A percentile compares a stretch with the other conserved stretches of the same genome.
Conservation (phyloP, 768 basidiomycete species). For the Boletus vinaceobasis region DNA sequence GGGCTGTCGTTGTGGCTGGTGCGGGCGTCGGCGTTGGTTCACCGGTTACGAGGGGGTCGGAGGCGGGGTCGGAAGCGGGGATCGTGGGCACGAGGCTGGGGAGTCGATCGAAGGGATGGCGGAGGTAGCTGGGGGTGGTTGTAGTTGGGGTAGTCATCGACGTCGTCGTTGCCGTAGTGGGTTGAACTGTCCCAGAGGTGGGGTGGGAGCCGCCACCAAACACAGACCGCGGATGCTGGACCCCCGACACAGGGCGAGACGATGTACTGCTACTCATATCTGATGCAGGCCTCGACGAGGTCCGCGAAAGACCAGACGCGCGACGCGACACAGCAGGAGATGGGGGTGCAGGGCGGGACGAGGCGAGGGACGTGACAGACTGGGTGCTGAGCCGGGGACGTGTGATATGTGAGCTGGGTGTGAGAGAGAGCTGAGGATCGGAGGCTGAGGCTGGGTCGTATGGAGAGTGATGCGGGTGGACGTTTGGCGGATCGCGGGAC, state of each 20-base stretch:
- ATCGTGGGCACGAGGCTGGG: neutral
- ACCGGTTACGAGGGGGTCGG: neutral
- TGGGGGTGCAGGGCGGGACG: conserved; percentile 58
- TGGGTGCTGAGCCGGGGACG: conserved; percentile 22
- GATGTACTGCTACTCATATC: conserved; percentile 11
- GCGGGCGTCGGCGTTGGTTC: neutral
- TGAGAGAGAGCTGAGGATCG: conserved; percentile 6
- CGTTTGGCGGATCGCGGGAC: conserved; percentile 27
- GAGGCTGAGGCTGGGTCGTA: neutral
- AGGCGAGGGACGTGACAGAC: conserved; percentile 35
- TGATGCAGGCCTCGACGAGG: conserved; percentile 25
- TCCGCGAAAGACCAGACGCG: conserved; percentile 31
- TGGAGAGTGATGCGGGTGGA: neutral
- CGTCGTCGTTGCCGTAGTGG: neutral
- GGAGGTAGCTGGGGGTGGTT: neutral
- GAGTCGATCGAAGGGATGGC: neutral
- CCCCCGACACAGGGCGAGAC: conserved; percentile 19
- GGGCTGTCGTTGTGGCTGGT: neutral
- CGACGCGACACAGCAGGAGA: conserved; percentile 52
- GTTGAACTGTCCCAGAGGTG: neutral
- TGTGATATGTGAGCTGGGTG: conserved; percentile 4
- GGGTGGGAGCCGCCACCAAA: conserved; percentile 5
- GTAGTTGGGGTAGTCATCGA: neutral
- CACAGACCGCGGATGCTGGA: conserved; percentile 6
- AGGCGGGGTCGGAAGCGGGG: neutral